A percentile compares a stretch with the other conserved stretches of the same genome.
Conservation (phyloP, 2,329 filamentous ascomycete genomes). For the Pseudogymnoascus sp. region DNA sequence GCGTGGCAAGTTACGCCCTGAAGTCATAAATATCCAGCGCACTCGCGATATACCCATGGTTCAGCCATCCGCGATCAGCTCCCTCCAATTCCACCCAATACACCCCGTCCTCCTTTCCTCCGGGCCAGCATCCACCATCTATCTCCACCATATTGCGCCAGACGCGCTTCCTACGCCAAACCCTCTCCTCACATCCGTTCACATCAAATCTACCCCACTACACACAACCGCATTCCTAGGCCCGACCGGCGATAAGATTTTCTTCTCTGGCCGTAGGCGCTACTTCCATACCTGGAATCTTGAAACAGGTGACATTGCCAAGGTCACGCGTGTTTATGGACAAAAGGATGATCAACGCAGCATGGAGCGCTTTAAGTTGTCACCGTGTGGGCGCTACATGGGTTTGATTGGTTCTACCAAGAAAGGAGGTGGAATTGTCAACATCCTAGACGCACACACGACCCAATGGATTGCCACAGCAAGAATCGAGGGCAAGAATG, state of each 20-base stretch:
- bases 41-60: constrained; percentile 74
- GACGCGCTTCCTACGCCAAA: constrained; percentile 70
- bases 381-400: constrained; percentile 79
- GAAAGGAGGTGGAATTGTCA: constrained; percentile 83
- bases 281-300: constrained; percentile 97
- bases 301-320: constrained; percentile 69
- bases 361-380: constrained; percentile 86
- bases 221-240: constrained; percentile 73
- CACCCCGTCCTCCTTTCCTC: constrained; percentile 85
- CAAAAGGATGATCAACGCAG: constrained; percentile 74
- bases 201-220: constrained; percentile 76
- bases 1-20: constrained; percentile 68
- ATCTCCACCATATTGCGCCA: constrained; percentile 80
- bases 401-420: constrained; percentile 69
- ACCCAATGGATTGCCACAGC: constrained; percentile 83
- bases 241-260: constrained; percentile 65
- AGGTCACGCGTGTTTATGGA: constrained; percentile 66
- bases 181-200: constrained; percentile 81
- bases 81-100: constrained; percentile 80
- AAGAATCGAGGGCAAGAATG: constrained; percentile 70
- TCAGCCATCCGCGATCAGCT: constrained; percentile 72
- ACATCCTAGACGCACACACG: constrained; percentile 69
- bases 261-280: constrained; percentile 77
- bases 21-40: constrained; percentile 83
- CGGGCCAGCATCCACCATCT: constrained; percentile 75